Conservation (phyloP, 352 stramenopile genomes). For the Globisporangium echinulatum region DNA sequence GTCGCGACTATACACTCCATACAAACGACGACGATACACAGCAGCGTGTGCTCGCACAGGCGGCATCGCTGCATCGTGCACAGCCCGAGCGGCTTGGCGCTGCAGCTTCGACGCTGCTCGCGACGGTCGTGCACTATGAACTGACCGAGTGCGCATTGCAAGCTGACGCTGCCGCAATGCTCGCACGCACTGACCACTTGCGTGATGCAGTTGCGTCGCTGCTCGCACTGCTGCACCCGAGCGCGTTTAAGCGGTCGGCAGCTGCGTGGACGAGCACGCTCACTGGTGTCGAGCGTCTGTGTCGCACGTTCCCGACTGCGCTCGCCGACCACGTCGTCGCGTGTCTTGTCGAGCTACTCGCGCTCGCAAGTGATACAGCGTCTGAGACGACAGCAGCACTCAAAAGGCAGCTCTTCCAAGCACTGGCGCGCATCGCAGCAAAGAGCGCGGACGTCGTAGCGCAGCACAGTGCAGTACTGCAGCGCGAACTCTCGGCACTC, state of each 20-base stretch:
- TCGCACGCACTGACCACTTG: neutral
- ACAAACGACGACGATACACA: too few species aligned
- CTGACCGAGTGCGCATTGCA: neutral
- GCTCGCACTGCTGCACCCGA: slow-evolving; percentile 25
- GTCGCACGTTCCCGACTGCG: neutral
- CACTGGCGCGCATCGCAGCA: neutral
- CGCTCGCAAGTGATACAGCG: neutral
- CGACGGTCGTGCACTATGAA: neutral
- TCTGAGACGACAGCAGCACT: neutral
- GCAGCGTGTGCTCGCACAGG: neutral
- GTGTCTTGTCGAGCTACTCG: neutral
- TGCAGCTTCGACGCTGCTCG: slow-evolving; percentile 11
- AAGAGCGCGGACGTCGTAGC: neutral
- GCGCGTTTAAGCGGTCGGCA: slow-evolving; percentile 3
- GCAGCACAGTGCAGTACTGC: neutral
- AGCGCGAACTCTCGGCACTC: neutral
- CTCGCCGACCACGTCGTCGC: neutral
- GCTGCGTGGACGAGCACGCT: neutral
- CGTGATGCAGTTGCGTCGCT: slow-evolving; percentile 15
- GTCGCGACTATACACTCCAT: neutral
- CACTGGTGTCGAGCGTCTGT: neutral
- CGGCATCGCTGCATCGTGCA: slow-evolving; percentile 6
- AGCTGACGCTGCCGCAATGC: neutral
- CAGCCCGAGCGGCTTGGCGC: slow-evolving; percentile 22
- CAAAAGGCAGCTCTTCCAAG: neutral